phyloP scores from a whole-genome alignment of 306 rosid species.

The Casuarina cunninghamiana region DNA sequence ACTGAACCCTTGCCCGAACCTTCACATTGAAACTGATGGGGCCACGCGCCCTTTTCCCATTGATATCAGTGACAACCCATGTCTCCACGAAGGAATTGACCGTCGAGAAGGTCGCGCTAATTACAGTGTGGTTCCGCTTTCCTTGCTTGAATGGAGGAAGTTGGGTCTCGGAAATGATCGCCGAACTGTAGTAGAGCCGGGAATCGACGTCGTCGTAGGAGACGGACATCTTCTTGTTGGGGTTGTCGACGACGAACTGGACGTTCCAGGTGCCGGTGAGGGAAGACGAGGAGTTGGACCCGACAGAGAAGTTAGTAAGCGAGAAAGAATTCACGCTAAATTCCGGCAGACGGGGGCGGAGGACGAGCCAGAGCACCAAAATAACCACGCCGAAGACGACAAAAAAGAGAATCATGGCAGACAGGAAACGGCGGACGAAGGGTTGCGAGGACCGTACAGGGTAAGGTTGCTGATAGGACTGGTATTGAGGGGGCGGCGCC shows the following conservation, averaged over 20 bases:
- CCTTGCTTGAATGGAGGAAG: slow-evolving; percentile 61
- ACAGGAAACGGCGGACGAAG: slow-evolving; percentile 61
- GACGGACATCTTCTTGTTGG: slow-evolving; percentile 68
- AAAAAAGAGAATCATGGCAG: slow-evolving; percentile 55
- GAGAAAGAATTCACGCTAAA: slow-evolving; percentile 52
- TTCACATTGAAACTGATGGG: slow-evolving; percentile 48
- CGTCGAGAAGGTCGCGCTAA: slow-evolving; percentile 54
- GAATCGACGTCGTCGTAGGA: slow-evolving; percentile 45
- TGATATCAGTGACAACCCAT: slow-evolving; percentile 19
- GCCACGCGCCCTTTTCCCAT: slow-evolving; percentile 36
- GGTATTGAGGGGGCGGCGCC: slow-evolving; percentile 32
- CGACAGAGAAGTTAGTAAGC: slow-evolving; percentile 45
- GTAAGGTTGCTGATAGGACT: slow-evolving; percentile 28
- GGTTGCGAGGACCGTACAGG: slow-evolving; percentile 34
- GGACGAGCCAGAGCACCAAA: slow-evolving; percentile 72
- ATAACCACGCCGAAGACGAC: slow-evolving; percentile 47
- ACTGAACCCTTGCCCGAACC: slow-evolving; percentile 51
- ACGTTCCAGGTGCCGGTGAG: slow-evolving; percentile 60
- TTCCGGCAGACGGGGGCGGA: slow-evolving; percentile 75
- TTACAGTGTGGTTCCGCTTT: slow-evolving; percentile 23
- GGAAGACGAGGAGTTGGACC: slow-evolving; percentile 27
- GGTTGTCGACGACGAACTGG: slow-evolving; percentile 51
- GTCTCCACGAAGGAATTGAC: slow-evolving; percentile 26
- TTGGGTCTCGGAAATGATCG: slow-evolving; percentile 34
- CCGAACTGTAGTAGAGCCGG: slow-evolving; percentile 27